phyloP scores from a whole-genome alignment of 2,329 filamentous ascomycete species.

The Alternaria hordeiaustralica region DNA sequence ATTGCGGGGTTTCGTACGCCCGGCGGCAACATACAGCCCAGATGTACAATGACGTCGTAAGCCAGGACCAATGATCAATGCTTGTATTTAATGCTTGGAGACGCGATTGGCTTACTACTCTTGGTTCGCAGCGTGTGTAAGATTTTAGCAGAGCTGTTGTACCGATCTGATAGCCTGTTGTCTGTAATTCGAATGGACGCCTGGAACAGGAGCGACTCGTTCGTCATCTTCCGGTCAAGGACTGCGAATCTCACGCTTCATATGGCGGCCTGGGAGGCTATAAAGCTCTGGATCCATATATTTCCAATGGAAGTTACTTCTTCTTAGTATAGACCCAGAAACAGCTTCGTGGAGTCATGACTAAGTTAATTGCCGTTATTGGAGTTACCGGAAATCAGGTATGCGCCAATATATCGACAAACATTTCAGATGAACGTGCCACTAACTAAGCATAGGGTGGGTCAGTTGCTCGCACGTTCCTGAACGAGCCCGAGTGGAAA shows the following conservation, averaged over 20 bases:
- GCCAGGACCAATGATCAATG: background rate
- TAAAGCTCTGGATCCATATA: background rate
- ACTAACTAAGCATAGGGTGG: conserved; percentile 11
- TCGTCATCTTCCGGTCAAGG: background rate
- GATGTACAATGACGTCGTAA: background rate
- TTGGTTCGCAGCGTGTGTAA: background rate
- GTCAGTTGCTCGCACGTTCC: conserved; percentile 30
- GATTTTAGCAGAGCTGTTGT: background rate
- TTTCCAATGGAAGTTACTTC: background rate
- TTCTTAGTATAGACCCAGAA: background rate
- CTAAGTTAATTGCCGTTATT: conserved; percentile 26
- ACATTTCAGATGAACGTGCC: background rate
- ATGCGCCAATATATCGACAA: background rate
- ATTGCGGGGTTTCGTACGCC: background rate
- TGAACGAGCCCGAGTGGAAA: conserved; percentile 26
- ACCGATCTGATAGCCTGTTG: background rate
- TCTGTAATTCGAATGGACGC: background rate
- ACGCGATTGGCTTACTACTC: background rate
- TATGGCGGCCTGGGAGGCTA: background rate
- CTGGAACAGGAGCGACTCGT: background rate
- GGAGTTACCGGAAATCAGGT: conserved; percentile 29
- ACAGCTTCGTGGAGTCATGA: background rate
- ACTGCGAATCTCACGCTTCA: background rate
- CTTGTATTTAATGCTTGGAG: background rate
- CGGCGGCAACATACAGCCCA: background rate